Evolutionary conservation across 345 rosid genomes (phyloP), one percentile per base, ranked within the genome.

Genomic region (Rhodamnia rubescens): DNA sequence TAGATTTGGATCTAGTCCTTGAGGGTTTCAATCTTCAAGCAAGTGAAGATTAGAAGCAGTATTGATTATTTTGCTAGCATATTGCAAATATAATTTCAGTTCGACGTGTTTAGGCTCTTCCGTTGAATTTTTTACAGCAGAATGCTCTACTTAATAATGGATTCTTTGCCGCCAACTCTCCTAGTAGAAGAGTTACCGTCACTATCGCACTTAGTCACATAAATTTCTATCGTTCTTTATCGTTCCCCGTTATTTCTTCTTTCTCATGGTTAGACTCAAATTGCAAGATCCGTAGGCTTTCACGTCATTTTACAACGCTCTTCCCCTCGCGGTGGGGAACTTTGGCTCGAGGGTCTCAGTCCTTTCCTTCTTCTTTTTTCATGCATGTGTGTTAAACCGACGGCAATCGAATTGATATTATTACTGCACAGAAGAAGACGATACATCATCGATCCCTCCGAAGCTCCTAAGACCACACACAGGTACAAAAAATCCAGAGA

Each of bases 171-270:
- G 12, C 0, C 9, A 2, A 16, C 11, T 32, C 11, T 64, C 22
- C 24, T 32, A 3, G 1, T 4, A 11, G 0, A 64, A 29, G 7
- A 7, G 75, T 16, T 29, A 27, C 22, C 1, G 0, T 0, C 0
- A 4, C 42, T 64, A n/a, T n/a, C 0, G 18, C 4, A 3, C 2
- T 0, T 15, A 16, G 29, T 64, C 44, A 29, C 8, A 1, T 29
- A 29, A 29, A 61, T 61, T 2, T 4, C 22, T 4, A 0, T 11
- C 9, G 0, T 0, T 8, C 32, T 61, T 29, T 61, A 7, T 64
- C 11, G 10, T 29, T 64, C 10, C 22, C 7, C 2, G 3, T 16
- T 16, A 58, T 58, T 59, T 32, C 42, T 2, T 64, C 56, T 29
- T 29, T 29, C 44, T 64, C 2, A 4, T 7, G 11, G 29, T 59